Conservation (phyloP, 371 early-diverging fungal genomes). For the Circinella minor region DNA sequence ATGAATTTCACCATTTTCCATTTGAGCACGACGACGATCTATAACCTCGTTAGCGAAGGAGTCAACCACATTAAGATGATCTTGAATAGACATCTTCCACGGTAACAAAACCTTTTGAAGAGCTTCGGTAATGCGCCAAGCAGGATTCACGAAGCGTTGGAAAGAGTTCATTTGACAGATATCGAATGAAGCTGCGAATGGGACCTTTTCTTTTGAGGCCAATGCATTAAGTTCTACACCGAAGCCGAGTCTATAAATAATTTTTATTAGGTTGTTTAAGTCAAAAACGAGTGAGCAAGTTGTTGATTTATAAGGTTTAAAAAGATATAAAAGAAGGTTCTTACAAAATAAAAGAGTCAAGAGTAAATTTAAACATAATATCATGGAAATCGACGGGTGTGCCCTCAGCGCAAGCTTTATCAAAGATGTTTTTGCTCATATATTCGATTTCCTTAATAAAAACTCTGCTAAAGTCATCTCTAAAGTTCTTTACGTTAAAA, state of each 20-base stretch:
- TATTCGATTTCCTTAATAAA: conserved; percentile 52
- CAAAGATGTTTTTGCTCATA: conserved; percentile 37
- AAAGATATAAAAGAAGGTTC: background rate
- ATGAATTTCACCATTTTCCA: conserved; percentile 27
- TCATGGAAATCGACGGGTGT: conserved; percentile 50
- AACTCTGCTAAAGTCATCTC: conserved; percentile 54
- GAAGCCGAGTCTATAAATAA: conserved; percentile 44
- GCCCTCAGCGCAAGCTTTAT: conserved; percentile 34
- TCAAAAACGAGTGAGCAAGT: too few species aligned
- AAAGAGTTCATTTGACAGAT: conserved; percentile 41
- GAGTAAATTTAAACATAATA: conserved; percentile 55
- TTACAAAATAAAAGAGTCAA: conserved; percentile 64
- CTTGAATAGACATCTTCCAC: conserved; percentile 31
- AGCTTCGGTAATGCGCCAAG: conserved; percentile 33
- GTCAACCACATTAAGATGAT: conserved; percentile 50
- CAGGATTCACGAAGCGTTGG: conserved; percentile 50
- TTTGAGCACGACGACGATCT: conserved; percentile 36
- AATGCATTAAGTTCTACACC: conserved; percentile 45
- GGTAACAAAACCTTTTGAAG: conserved; percentile 19
- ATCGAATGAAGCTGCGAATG: conserved; percentile 68
- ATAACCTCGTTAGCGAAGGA: conserved; percentile 54
- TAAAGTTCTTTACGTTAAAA: conserved; percentile 56
- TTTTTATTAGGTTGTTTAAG: too few species aligned
- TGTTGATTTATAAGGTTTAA: background rate
- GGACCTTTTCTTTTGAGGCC: conserved; percentile 29